Percentiles rank a stretch among this genome's conserved stretches.
Conservation (phyloP, 1,284 basidiomycete species). For the Tetrapyrgos nigripes region DNA sequence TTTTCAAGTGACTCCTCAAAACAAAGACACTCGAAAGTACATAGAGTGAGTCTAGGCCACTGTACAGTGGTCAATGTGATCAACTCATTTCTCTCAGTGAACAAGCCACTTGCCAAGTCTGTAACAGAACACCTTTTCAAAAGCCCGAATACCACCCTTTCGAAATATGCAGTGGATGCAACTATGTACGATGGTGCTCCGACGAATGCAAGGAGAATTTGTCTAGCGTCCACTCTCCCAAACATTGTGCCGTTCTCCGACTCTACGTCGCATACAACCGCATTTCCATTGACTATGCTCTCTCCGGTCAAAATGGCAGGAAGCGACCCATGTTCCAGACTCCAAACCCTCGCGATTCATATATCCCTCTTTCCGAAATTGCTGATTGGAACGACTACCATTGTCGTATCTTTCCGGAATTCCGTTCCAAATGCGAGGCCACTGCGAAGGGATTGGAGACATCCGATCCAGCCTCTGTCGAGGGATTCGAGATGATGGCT, state of each 20-base stretch:
- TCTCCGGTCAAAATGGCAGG: neutral
- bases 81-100: neutral
- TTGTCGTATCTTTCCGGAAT: neutral
- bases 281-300: conserved; percentile 11
- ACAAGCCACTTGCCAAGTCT: conserved; percentile 13
- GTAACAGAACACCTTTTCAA: conserved; percentile 14
- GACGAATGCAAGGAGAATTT: conserved; percentile 10
- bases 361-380: conserved; percentile 14
- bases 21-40: no score
- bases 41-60: no score
- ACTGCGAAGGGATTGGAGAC: conserved; percentile 1
- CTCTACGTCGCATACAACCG: conserved; percentile 2
- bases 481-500: neutral
- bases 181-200: conserved; percentile 12
- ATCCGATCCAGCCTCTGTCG: neutral
- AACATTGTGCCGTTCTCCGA: conserved; percentile 5
- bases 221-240: neutral
- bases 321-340: neutral
- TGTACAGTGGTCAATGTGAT: neutral
- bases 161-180: neutral
- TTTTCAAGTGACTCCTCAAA: neutral
- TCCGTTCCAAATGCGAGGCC: neutral
- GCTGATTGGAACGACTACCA: conserved; percentile 18
- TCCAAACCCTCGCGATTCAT: neutral
- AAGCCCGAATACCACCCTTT: neutral